Evolutionary conservation across 2,329 filamentous ascomycete species (phyloP).

Genomic region (Thielaviopsis euricoi): DNA sequence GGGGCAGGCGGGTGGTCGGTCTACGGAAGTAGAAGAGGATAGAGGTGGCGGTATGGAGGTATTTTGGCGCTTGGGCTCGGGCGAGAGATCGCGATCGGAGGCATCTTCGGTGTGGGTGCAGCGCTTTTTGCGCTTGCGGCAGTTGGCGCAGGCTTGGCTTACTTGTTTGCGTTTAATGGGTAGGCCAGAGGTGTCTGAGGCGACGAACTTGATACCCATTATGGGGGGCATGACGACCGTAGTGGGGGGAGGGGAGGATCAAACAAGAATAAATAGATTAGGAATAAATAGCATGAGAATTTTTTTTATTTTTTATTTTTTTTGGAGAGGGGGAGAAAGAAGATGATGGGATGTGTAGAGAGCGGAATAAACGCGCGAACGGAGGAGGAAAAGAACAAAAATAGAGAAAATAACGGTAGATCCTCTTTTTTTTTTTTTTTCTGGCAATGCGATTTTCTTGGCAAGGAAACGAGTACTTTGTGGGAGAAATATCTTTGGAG

Average conservation of each 20-base stretch:
- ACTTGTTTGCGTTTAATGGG: slow-evolving; percentile 44
- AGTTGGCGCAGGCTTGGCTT: slow-evolving; percentile 37
- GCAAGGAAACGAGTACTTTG: not conserved
- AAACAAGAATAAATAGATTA: no score
- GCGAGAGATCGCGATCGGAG: not conserved
- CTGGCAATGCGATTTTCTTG: not conserved
- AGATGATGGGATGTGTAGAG: no score
- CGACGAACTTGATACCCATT: slow-evolving; percentile 9
- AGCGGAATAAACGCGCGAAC: not conserved
- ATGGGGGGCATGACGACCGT: not conserved
- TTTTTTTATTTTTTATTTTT: no score
- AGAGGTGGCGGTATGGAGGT: slow-evolving; percentile 2
- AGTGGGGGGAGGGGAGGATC: no score
- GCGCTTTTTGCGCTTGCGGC: slow-evolving; percentile 37
- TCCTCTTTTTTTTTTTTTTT: not conserved
- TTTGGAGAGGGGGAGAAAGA: no score
- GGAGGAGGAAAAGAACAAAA: not conserved
- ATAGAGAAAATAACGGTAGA: not conserved
- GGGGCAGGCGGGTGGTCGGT: not conserved
- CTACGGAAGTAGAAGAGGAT: not conserved
- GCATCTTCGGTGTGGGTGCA: slow-evolving; percentile 22
- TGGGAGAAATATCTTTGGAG: no score
- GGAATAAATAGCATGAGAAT: no score
- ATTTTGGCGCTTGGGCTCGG: slow-evolving; percentile 2
- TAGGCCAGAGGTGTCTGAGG: slow-evolving; percentile 22